Conservation (phyloP, 805 yeast genomes). For the Zygoascus biomembranicola region DNA sequence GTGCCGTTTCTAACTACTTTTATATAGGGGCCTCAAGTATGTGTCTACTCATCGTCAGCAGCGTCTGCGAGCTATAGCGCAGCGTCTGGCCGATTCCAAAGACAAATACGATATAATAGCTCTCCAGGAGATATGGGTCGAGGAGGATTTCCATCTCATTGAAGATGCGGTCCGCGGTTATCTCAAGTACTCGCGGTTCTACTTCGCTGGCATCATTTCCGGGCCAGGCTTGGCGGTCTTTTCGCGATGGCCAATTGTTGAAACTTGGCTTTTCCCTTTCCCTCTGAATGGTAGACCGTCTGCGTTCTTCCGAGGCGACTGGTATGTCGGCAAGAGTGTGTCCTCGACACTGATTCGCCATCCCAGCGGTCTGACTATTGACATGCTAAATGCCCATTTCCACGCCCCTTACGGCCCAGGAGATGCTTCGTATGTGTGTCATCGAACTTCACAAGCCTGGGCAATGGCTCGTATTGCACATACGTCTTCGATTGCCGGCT, state of each 20-base stretch:
- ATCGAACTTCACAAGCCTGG: constrained; percentile 95
- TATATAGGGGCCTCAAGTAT: constrained; percentile 70
- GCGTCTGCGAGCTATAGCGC: constrained; percentile 69
- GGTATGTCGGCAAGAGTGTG: constrained; percentile 91
- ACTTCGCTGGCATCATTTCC: constrained; percentile 73
- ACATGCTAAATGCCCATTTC: constrained; percentile 85
- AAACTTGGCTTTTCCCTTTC: constrained; percentile 71
- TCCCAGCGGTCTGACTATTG: constrained; percentile 43
- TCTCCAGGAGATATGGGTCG: constrained; percentile 91
- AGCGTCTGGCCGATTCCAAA: constrained; percentile 41
- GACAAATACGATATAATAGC: constrained; percentile 69
- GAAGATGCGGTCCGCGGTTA: constrained; percentile 34
- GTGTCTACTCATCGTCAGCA: constrained; percentile 63
- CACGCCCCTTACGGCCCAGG: constrained; percentile 94
- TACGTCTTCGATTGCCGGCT: constrained; percentile 60
- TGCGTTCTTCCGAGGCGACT: constrained; percentile 91
- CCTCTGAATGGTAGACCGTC: constrained; percentile 92
- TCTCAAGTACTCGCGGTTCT: constrained; percentile 62
- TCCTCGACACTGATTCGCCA: constrained; percentile 64
- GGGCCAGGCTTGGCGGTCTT: constrained; percentile 91
- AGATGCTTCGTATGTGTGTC: constrained; percentile 84
- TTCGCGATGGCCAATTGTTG: constrained; percentile 74
- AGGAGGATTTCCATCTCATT: constrained; percentile 71
- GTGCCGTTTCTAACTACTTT: constrained; percentile 2
- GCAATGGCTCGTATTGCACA: constrained; percentile 66